Evolutionary conservation across 345 rosid genomes (phyloP), one percentile per base, ranked within the genome.

Genomic region (Hibiscus mutabilis): DNA sequence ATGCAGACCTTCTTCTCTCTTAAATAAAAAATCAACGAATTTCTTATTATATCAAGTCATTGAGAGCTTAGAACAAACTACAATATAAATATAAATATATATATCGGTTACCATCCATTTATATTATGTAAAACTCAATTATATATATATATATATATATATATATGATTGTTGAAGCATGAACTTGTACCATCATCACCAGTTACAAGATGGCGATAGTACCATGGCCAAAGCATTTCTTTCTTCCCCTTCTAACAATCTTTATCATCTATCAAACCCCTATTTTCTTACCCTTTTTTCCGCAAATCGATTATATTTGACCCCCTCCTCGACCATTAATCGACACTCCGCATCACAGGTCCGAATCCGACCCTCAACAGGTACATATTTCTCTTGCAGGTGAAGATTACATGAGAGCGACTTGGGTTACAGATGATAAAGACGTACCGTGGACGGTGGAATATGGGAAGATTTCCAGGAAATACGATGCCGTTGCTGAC

Each of bases 291-390:
- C 42, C 42, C 2, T 37, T 37, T 37, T 37, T 37, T 37, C 57
- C 62, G 0, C 2, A 24, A 0, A 37, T 59, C 29, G 80, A 77
- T 66, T 85, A 70, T 40, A 33, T 74, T 24, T 89, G 95, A 10
- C 86, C 78, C 21, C 79, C 96, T 2, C 78, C 93, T 27, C 82
- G 90, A 14, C 69, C 59, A 3, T 14, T 88, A n/a, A 72, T 89
- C 71, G 40, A 59, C 56, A 79, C 91, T n/a, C 68, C 75, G 21
- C 87, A 94, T 61, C 37, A 76, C 8, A 66, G 91, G 12, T 82
- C 91, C 13, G 76, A 86, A 16, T 79, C 87, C 13, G 91, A 86
- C 47, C 93, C 98, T 13, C 97, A 94, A 78, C 98, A 94, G 91
- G 98, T 89, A 60, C 98, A 46, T 87, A 66, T 89, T 97, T 2